Percentiles rank a stretch among this genome's conserved stretches.
These are phyloP conservation scores for Pleurotus pulmonarius DNA, from an alignment of 768 basidiomycete genomes.

Conservation along the genomic window DNA sequence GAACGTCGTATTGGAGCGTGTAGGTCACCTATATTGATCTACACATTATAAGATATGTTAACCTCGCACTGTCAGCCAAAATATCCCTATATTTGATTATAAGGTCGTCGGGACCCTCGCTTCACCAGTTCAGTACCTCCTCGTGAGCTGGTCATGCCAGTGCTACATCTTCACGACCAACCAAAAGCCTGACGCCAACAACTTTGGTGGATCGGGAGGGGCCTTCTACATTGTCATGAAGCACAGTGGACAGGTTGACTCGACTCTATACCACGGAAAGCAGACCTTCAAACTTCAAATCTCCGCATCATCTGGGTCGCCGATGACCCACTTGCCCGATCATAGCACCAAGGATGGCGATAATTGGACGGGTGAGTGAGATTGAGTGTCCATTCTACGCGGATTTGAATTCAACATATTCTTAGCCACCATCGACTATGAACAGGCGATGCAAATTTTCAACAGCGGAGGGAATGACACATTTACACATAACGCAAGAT, in stretches of 20 bases:
- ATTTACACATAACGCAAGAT: neutral
- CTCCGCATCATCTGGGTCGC: neutral
- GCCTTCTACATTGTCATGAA: neutral
- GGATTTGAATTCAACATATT: neutral
- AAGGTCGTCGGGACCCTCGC: too few species aligned
- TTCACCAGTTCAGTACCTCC: neutral
- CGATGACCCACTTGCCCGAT: neutral
- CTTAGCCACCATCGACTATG: neutral
- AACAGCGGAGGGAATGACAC: neutral
- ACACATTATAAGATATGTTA: neutral
- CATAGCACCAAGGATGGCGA: neutral
- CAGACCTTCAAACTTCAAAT: neutral
- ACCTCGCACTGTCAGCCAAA: neutral
- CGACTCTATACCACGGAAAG: neutral
- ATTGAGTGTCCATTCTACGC: neutral
- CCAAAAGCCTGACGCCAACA: neutral
- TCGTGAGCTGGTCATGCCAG: neutral
- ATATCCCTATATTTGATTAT: neutral
- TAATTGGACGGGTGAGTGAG: neutral
- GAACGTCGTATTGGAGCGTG: neutral
- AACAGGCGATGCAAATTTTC: neutral
- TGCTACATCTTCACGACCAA: neutral
- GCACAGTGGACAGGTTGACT: neutral
- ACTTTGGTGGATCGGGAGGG: neutral
- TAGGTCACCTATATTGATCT: neutral